Evolutionary conservation across 306 rosid genomes (phyloP).

Genomic region (Prunus armeniaca): DNA sequence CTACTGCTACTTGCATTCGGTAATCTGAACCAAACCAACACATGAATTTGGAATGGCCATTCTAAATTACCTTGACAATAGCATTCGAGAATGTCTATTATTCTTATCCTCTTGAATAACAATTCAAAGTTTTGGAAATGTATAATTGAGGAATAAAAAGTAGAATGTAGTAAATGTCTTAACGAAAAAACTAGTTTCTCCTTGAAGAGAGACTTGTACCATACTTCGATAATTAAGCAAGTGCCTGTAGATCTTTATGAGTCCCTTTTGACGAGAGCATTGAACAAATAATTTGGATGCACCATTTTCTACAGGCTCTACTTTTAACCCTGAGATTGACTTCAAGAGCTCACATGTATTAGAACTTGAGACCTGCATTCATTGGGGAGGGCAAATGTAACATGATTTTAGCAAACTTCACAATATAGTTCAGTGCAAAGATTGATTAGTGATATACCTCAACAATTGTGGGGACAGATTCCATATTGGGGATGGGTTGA

Average conservation of each 20-base stretch:
- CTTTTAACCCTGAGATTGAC: conserved; percentile 84
- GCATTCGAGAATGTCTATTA: too few relatives aligned
- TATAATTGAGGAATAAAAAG: not conserved
- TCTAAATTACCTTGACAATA: too few relatives aligned
- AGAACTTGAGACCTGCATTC: conserved; percentile 83
- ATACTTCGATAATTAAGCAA: conserved; percentile 88
- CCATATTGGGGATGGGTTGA: conserved; percentile 85
- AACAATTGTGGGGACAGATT: conserved; percentile 77
- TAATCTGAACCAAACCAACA: too few relatives aligned
- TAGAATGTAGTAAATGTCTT: not conserved
- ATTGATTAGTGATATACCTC: conserved; percentile 56
- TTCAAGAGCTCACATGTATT: conserved; percentile 80
- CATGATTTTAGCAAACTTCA: conserved; percentile 1
- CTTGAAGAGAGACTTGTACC: conserved; percentile 4
- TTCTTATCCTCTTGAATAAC: not conserved
- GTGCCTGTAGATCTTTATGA: conserved; percentile 93
- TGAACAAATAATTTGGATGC: conserved; percentile 94
- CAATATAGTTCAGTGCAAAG: conserved; percentile 3
- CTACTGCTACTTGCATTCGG: too few relatives aligned
- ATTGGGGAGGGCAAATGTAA: conserved; percentile 25
- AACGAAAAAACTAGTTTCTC: not conserved
- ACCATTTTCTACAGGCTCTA: conserved; percentile 87
- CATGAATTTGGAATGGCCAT: too few relatives aligned
- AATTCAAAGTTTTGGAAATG: not conserved
- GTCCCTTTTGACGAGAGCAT: conserved; percentile 98